These are phyloP conservation scores for Sporothrix schenckii DNA, from an alignment of 2,329 filamentous ascomycete species.

Conservation along the genomic window DNA sequence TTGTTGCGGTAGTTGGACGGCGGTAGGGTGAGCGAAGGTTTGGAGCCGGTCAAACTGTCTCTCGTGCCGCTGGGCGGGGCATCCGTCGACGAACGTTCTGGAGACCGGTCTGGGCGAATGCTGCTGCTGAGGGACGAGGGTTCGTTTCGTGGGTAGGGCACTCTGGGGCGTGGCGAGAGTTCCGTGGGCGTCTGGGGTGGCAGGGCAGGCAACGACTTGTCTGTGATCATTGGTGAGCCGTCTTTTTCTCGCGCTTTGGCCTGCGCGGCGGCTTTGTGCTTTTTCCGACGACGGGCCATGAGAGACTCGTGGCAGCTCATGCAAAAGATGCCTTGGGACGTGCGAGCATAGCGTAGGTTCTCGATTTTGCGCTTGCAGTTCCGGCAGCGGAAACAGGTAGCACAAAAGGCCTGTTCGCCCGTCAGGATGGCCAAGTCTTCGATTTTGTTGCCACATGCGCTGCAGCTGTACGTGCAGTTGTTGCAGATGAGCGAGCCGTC, in stretches of 20 bases:
- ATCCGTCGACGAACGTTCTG: conserved; percentile 53
- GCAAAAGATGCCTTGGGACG: conserved; percentile 97
- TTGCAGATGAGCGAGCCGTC: conserved; percentile 99
- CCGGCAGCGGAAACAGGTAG: conserved; percentile 92
- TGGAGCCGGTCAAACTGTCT: conserved; percentile 36
- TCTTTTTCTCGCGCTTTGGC: conserved; percentile 67
- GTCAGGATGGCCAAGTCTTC: conserved; percentile 97
- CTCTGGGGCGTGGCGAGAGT: conserved; percentile 64
- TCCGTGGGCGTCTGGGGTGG: conserved; percentile 75
- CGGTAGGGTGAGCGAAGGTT: conserved; percentile 62
- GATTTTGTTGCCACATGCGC: conserved; percentile 94
- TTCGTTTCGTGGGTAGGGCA: conserved; percentile 55
- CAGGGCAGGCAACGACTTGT: conserved; percentile 91
- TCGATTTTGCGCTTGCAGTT: conserved; percentile 99
- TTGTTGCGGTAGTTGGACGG: conserved; percentile 77
- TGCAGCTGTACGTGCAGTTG: conserved; percentile 99
- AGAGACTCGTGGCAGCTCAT: conserved; percentile 98
- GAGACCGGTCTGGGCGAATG: conserved; percentile 57
- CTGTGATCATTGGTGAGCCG: conserved; percentile 68
- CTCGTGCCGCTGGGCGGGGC: conserved; percentile 43
- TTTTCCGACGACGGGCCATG: conserved; percentile 90
- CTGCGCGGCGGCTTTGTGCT: conserved; percentile 68
- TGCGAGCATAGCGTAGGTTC: conserved; percentile 94
- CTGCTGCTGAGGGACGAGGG: conserved; percentile 57
- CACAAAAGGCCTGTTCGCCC: conserved; percentile 96